These are phyloP conservation scores for Kernera saxatilis DNA, from an alignment of 345 rosid genomes.

Conservation along the genomic window DNA sequence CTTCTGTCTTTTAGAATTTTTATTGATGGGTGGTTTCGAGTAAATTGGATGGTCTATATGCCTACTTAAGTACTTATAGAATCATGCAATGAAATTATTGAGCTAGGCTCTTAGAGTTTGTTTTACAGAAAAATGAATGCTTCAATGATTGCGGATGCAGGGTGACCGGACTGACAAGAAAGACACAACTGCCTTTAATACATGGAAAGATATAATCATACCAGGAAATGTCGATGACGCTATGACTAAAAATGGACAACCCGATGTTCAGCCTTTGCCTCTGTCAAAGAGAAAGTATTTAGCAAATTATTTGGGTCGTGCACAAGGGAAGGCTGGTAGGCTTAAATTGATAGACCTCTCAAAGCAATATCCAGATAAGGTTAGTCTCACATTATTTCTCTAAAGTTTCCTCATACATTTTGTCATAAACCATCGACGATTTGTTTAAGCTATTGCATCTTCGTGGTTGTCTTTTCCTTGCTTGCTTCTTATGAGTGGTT, in stretches of 20 bases:
- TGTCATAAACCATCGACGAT: neutral
- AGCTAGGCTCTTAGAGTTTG: neutral
- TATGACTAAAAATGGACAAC: conserved; percentile 53
- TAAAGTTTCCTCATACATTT: neutral
- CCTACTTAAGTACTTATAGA: neutral
- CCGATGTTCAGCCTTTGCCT: conserved; percentile 71
- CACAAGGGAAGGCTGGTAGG: conserved; percentile 83
- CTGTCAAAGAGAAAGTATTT: conserved; percentile 65
- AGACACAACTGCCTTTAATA: conserved; percentile 80
- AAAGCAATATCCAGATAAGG: conserved; percentile 81
- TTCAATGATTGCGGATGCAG: conserved; percentile 38
- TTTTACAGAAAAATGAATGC: neutral
- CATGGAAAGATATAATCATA: conserved; percentile 97
- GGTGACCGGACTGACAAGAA: conserved; percentile 95
- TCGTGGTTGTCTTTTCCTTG: neutral
- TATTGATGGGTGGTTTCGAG: neutral
- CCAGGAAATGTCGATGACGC: conserved; percentile 94
- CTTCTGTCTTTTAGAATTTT: neutral
- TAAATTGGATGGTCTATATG: neutral
- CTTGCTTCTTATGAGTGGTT: neutral
- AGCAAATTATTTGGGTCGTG: conserved; percentile 92
- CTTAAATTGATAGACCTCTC: conserved; percentile 79
- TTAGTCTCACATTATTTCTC: conserved; percentile 17
- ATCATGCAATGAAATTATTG: neutral
- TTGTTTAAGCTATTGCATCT: neutral